Conservation (phyloP, 495 filamentous ascomycete genomes). For the Aspergillus sclerotiicarbonarius region DNA sequence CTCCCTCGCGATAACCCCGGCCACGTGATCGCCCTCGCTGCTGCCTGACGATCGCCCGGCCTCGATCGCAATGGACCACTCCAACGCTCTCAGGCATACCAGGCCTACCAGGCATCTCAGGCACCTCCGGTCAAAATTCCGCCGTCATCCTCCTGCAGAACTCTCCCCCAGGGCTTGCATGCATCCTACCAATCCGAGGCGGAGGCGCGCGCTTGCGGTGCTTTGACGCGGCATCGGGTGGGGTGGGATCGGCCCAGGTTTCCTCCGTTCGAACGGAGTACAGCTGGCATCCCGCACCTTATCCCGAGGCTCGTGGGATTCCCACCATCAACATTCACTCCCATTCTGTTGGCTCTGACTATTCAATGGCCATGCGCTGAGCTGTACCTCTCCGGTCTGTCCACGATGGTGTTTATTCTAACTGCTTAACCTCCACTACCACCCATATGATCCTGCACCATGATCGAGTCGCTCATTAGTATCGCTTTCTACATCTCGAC, state of each 20-base stretch:
- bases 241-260: slow-evolving; percentile 4
- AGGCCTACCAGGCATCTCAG: too few species aligned
- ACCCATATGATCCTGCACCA: slow-evolving; percentile 16
- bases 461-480: slow-evolving; percentile 43
- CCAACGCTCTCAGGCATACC: too few species aligned
- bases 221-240: not conserved
- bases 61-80: slow-evolving; percentile 18
- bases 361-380: too few species aligned
- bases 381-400: not conserved
- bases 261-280: not conserved
- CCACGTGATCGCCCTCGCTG: too few species aligned
- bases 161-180: not conserved
- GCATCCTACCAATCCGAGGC: not conserved
- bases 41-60: not conserved
- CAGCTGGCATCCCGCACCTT: not conserved
- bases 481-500: slow-evolving; percentile 51
- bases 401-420: slow-evolving; percentile 1
- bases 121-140: not conserved
- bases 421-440: not conserved
- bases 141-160: not conserved
- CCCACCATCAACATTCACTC: not conserved
- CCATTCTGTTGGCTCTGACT: too few species aligned
- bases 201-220: slow-evolving; percentile 9
- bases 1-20: too few species aligned
- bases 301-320: too few species aligned